Conservation (phyloP, 768 basidiomycete species). For the Scleroderma bovista region DNA sequence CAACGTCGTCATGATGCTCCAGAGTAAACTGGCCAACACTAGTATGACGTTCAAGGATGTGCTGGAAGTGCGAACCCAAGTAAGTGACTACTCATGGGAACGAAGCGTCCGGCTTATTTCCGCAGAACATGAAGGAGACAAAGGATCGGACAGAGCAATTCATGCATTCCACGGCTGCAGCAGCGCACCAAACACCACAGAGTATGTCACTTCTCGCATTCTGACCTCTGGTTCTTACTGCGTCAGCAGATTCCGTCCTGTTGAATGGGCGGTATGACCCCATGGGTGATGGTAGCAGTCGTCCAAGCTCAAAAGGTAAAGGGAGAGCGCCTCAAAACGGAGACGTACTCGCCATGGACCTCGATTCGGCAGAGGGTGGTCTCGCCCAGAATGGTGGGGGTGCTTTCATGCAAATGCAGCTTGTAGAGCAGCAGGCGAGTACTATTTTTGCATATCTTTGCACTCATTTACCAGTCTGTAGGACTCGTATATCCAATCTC, state of each 20-base stretch:
- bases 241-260: slow-evolving; percentile 57
- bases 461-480: slow-evolving; percentile 28
- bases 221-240: not conserved
- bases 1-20: slow-evolving; percentile 95
- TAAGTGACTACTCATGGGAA: slow-evolving; percentile 30
- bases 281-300: slow-evolving; percentile 71
- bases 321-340: slow-evolving; percentile 58
- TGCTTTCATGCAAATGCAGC: slow-evolving; percentile 91
- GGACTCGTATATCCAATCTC: slow-evolving; percentile 93
- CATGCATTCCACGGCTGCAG: slow-evolving; percentile 84
- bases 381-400: slow-evolving; percentile 43
- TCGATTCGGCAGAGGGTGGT: slow-evolving; percentile 79
- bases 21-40: slow-evolving; percentile 93
- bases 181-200: slow-evolving; percentile 72
- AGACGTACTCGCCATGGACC: slow-evolving; percentile 88
- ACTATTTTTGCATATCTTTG: slow-evolving; percentile 11
- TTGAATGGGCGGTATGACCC: slow-evolving; percentile 66
- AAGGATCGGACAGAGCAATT: slow-evolving; percentile 97
- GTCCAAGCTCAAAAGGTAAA: slow-evolving; percentile 59
- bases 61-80: slow-evolving; percentile 93
- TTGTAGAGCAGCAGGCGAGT: slow-evolving; percentile 89
- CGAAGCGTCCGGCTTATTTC: not conserved
- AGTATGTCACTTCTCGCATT: slow-evolving; percentile 39
- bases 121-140: slow-evolving; percentile 98
- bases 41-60: slow-evolving; percentile 99